These are phyloP conservation scores for Kandelia obovata DNA, from an alignment of 345 rosid species.

Conservation along the genomic window DNA sequence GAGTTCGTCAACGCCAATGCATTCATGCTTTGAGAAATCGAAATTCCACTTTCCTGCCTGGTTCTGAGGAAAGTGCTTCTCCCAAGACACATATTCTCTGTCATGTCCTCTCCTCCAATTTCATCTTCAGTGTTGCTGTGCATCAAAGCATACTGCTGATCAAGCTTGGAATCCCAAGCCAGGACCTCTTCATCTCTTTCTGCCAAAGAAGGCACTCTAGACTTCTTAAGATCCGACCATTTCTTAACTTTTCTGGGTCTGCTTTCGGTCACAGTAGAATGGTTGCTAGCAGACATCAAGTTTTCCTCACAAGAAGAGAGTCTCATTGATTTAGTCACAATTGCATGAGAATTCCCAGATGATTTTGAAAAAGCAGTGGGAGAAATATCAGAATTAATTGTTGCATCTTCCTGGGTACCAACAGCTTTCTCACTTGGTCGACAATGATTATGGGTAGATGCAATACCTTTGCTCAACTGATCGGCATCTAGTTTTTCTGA, in stretches of 20 bases:
- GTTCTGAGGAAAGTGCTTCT: constrained; percentile 17
- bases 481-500: constrained; percentile 27
- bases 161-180: constrained; percentile 40
- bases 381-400: constrained; percentile 20
- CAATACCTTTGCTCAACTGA: constrained; percentile 27
- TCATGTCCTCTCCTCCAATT: constrained; percentile 34
- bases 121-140: constrained; percentile 30
- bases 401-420: constrained; percentile 18
- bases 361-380: constrained; percentile 21
- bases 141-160: constrained; percentile 38
- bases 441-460: constrained; percentile 20
- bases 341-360: constrained; percentile 15
- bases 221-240: constrained; percentile 30
- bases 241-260: constrained; percentile 26
- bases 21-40: constrained; percentile 31
- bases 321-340: constrained; percentile 32
- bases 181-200: constrained; percentile 36
- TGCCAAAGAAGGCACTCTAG: constrained; percentile 27
- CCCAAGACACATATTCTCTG: constrained; percentile 25
- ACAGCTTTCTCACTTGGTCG: constrained; percentile 28
- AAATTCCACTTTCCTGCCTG: constrained; percentile 23
- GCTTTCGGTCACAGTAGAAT: constrained; percentile 30
- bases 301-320: constrained; percentile 39
- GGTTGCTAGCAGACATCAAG: constrained; percentile 20
- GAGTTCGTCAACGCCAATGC: constrained; percentile 25